Evolutionary conservation across 352 stramenopile genomes (phyloP).

Genomic region (Phytopythium aichiense): DNA sequence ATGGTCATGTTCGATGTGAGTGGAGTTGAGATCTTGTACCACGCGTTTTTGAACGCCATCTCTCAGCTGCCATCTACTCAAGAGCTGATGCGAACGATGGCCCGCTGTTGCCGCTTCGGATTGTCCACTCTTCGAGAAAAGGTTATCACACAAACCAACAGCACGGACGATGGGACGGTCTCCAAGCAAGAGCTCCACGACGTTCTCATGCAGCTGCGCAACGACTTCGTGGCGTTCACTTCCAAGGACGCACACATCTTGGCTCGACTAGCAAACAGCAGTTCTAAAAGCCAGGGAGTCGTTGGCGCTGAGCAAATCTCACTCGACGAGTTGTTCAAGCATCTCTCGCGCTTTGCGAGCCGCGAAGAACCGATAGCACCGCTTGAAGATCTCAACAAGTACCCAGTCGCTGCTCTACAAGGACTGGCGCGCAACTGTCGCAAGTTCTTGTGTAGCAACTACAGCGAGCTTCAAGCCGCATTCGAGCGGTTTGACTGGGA

Average conservation of each 20-base stretch:
- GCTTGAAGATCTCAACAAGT: constrained; percentile 29
- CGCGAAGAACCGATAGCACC: background rate
- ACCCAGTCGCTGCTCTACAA: constrained; percentile 39
- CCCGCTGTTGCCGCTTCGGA: constrained; percentile 34
- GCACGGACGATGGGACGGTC: constrained; percentile 32
- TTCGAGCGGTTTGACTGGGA: constrained; percentile 74
- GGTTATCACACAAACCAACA: constrained; percentile 26
- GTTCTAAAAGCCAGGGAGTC: constrained; percentile 2
- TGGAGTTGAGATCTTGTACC: constrained; percentile 46
- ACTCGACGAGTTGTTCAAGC: constrained; percentile 30
- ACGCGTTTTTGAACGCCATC: constrained; percentile 36
- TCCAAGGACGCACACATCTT: constrained; percentile 31
- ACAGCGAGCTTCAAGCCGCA: constrained; percentile 26
- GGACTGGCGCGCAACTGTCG: constrained; percentile 47
- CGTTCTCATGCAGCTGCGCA: constrained; percentile 27
- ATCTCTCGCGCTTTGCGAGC: constrained; percentile 28
- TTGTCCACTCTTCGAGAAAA: constrained; percentile 34
- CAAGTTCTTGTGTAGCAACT: constrained; percentile 33
- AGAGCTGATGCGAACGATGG: constrained; percentile 19
- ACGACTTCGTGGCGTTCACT: constrained; percentile 27
- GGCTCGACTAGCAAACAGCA: constrained; percentile 22
- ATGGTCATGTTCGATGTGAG: constrained; percentile 49
- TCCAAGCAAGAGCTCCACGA: constrained; percentile 35
- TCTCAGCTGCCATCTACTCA: constrained; percentile 20
- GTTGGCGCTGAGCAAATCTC: constrained; percentile 15